Evolutionary conservation across 2,329 filamentous ascomycete genomes (phyloP).

Genomic region (Aspergillus ibericus): DNA sequence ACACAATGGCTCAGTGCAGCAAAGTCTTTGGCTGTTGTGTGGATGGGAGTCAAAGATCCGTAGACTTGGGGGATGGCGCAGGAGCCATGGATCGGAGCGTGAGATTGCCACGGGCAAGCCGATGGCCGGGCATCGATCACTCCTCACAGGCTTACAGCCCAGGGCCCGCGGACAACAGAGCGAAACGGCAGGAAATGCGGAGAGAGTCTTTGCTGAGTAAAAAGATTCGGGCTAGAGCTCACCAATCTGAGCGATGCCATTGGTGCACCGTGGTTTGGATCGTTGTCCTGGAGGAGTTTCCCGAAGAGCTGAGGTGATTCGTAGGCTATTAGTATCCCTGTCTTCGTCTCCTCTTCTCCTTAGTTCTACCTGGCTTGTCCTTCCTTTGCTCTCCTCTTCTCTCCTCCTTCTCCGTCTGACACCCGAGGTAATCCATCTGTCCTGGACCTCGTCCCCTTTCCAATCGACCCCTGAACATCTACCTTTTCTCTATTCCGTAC

Average conservation of each 20-base stretch:
- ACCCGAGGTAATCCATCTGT: slow-evolving; percentile 1
- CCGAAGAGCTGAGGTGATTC: slow-evolving; percentile 1
- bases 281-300: slow-evolving; percentile 2
- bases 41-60: neutral
- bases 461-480: neutral
- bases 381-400: slow-evolving; percentile 5
- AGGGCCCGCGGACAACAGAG: too few relatives aligned
- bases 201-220: slow-evolving; percentile 23
- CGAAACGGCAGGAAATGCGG: slow-evolving; percentile 17
- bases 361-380: slow-evolving; percentile 8
- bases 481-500: slow-evolving; percentile 11
- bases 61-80: neutral
- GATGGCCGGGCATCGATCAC: neutral
- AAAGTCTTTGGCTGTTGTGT: neutral
- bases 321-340: slow-evolving; percentile 19
- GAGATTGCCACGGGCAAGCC: neutral
- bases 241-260: slow-evolving; percentile 13
- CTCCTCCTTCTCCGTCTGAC: neutral
- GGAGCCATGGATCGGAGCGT: neutral
- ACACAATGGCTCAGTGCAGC: neutral
- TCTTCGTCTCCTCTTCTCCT: slow-evolving; percentile 8
- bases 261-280: slow-evolving; percentile 14
- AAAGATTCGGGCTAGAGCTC: slow-evolving; percentile 21
- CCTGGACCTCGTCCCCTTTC: neutral
- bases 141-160: too few relatives aligned